These are phyloP conservation scores for Lepidopterella palustris DNA, from an alignment of 495 filamentous ascomycete genomes.

Conservation along the genomic window DNA sequence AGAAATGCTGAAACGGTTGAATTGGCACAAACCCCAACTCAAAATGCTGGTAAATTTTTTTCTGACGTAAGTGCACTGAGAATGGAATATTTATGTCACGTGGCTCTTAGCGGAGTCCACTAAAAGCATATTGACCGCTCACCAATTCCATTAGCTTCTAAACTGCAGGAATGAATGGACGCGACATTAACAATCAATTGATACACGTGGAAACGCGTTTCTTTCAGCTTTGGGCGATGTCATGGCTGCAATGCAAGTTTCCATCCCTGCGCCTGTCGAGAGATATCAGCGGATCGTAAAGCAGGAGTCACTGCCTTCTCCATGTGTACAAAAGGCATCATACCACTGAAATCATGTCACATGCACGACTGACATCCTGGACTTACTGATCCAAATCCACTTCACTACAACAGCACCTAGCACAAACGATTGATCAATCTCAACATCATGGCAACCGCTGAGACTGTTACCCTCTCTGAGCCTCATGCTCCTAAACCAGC, in stretches of 20 bases:
- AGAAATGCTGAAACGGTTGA: no score
- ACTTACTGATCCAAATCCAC: background rate
- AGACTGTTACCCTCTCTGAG: conserved; percentile 45
- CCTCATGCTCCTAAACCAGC: conserved; percentile 48
- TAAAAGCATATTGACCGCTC: no score
- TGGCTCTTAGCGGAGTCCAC: no score
- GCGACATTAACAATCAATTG: no score
- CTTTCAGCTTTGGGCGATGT: background rate
- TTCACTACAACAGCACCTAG: background rate
- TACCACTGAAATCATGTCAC: background rate
- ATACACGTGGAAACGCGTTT: no score
- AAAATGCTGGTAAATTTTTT: no score
- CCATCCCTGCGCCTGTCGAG: background rate
- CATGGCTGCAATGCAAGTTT: background rate
- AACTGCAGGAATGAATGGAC: no score
- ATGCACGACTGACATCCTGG: background rate
- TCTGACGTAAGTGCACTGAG: no score
- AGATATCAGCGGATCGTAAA: background rate
- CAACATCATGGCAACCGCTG: conserved; percentile 44
- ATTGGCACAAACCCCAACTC: no score
- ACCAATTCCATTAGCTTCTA: no score
- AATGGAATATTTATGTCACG: no score
- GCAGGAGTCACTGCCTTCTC: background rate
- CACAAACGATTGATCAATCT: background rate
- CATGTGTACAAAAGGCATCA: background rate